Evolutionary conservation across 2,329 filamentous ascomycete species (phyloP), one percentile per base, ranked within the genome.

Genomic region (Alternaria gansuensis): DNA sequence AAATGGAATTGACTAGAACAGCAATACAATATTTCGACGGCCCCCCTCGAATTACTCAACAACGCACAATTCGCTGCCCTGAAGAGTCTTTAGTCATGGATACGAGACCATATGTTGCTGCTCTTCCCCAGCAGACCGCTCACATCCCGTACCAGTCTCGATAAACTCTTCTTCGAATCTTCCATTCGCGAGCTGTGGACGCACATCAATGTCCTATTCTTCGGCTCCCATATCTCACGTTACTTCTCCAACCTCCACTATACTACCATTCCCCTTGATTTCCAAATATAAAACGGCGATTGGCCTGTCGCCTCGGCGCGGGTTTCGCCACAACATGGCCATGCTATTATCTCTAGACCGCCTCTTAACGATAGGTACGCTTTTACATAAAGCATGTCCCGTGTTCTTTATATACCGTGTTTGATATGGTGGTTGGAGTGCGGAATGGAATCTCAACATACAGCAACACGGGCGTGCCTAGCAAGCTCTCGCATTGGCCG

Each of bases 161-260:
- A 24, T 17, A 21, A 17, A 34, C 10, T 50, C 14, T 24, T 37
- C 33, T 9, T 33, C 8, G 23, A 36, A 28, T n/a, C 34, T n/a
- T 34, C 31, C 11, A 37, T 50, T 13, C 46, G 46, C 14, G 31
- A 50, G 17, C 23, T 50, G 14, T 50, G 46, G 34, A 37, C 33
- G n/a, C 34, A 50, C 6, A 50, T 50, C 46, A 50, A 50, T 21
- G 24, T 36, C 21, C 46, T 50, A 3, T 50, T 50, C 46, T 50
- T 50, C n/a, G 24, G 46, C 33, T 34, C 46, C 9, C 23, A 50
- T 23, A 48, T 26, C 13, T 13, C 24, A 3, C 23, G 14, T 17
- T 14, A 14, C 23, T n/a, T 28, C 10, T 39, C 23, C 33, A 28
- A 10, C 23, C 39, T 50, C 21, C n/a, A 33, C 23, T 50, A 33